Base-by-base conservation (phyloP, 352 stramenopile genomes). In the Discostella stelligera region DNA sequence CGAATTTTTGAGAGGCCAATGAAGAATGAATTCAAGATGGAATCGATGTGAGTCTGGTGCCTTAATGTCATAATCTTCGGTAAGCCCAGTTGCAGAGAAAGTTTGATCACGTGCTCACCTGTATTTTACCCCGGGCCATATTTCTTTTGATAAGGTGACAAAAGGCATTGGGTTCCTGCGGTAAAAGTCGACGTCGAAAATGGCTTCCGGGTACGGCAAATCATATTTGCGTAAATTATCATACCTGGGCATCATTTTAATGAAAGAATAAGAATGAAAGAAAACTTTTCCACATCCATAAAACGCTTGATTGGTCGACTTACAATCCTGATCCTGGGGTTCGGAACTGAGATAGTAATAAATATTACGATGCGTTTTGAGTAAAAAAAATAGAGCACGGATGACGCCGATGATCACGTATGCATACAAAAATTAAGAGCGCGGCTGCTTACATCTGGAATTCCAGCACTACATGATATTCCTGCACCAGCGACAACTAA, bases 141-240 rank as follows among this genome's bases (percentile, higher is more conserved):
- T 80, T 53, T 90, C 82, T 65, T 82, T 94, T 66, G 96, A 93
- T 21, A 98, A 90, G 88, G 79, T 97, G 96, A 83, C 66, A 85
- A 98, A 99, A 18, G 96, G 95, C 56, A 89, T 82, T 20, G 96
- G 95, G 74, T 98, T 91, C 9, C 88, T 86, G 11, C 46, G 46
- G 75, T 98, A 99, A 82, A 96, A 98, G 55, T 98, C 95, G 39
- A 99, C 95, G 73, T 98, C 94, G 88, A 99, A 99, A 20, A 99
- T 87, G 39, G 93, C 94, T 82, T 98, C 94, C 3, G 96, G 95
- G 64, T 94, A 92, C 0, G 95, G 95, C 56, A 98, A 85, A 59
- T 96, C 79, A 62, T 86, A 94, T 74, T 93, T 79, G 61, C 89
- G 41, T 6, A 94, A 63, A 72, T 91, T 93, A 58, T 88, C 74